Base-by-base conservation (phyloP, 2,329 filamentous ascomycete species). In the Botrytis tulipae region DNA sequence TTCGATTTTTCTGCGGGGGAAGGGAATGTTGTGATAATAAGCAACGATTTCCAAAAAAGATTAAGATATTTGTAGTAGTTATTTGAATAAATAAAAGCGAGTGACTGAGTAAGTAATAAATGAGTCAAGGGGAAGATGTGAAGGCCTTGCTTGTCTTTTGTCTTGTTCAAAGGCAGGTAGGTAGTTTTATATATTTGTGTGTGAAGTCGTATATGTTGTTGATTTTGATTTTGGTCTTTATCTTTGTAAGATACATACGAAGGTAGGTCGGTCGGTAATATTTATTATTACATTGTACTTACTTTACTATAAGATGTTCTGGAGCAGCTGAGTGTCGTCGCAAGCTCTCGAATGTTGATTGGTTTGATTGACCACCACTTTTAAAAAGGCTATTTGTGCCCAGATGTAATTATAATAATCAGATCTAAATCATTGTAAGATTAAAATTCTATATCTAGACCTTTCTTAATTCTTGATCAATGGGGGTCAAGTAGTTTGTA, bases 241-340 rank as follows among this genome's bases (percentile, higher is more conserved):
- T 29, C 35, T 68, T 22, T 68, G 48, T n/a, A n/a, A n/a, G n/a
- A n/a, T 22, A 54, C 16, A 44, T 14, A 14, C 40, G 0, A 35
- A 18, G 42, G 42, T 44, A 18, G 42, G 42, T 44, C 37, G 25
- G 25, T 14, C n/a, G 12, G 48, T 54, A 54, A 54, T 54, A 54
- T n/a, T 7, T 54, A 54, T 54, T n/a, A 54, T 54, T 54, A 14
- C 48, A n/a, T 54, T 54, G 12, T 57, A 32, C 32, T 32, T 57
- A 18, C n/a, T 18, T 32, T 57, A 18, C n/a, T 18, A 18, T 9
- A 12, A 20, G n/a, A 40, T 22, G 66, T 59, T 42, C 32, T 69
- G 62, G 65, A 70, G 71, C 71, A 62, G 71, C 71, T 73, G 72
- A 65, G n/a, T 48, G 72, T 60, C 57, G 57, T 71, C 57, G 69